These are phyloP conservation scores for Coniochaeta ligniaria DNA, from an alignment of 2,329 filamentous ascomycete species.

Conservation along the genomic window DNA sequence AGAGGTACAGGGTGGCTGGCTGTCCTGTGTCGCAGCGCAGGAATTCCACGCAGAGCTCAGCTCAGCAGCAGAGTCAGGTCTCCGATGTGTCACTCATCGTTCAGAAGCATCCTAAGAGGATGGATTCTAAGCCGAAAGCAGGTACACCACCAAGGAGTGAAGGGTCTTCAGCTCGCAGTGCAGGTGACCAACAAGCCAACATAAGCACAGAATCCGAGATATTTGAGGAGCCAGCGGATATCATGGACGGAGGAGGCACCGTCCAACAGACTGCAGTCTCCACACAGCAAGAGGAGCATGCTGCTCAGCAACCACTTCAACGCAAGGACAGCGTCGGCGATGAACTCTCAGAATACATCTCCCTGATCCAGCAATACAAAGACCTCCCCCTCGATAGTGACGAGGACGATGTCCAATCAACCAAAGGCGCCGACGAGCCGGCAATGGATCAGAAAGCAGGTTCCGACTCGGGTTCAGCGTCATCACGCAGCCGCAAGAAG, in stretches of 20 bases:
- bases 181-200: neutral
- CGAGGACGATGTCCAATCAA: conserved; percentile 26
- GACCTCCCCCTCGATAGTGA: conserved; percentile 49
- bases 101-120: conserved; percentile 21
- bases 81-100: conserved; percentile 33
- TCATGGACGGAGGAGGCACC: neutral
- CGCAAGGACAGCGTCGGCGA: conserved; percentile 27
- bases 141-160: conserved; percentile 15
- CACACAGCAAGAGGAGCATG: neutral
- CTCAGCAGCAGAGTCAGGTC: conserved; percentile 5
- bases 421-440: conserved; percentile 7
- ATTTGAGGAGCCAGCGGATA: neutral
- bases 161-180: conserved; percentile 6
- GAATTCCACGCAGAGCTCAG: conserved; percentile 7
- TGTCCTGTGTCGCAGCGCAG: conserved; percentile 21
- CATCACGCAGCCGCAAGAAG: neutral
- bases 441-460: neutral
- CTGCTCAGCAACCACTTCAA: neutral
- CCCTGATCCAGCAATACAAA: conserved; percentile 51
- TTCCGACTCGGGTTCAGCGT: conserved; percentile 12
- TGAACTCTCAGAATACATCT: conserved; percentile 57
- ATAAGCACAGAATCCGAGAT: neutral
- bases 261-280: neutral
- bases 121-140: conserved; percentile 29
- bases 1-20: conserved; percentile 52